Base-by-base conservation (phyloP, 1,284 basidiomycete species). In the Porogramme epimiltina region DNA sequence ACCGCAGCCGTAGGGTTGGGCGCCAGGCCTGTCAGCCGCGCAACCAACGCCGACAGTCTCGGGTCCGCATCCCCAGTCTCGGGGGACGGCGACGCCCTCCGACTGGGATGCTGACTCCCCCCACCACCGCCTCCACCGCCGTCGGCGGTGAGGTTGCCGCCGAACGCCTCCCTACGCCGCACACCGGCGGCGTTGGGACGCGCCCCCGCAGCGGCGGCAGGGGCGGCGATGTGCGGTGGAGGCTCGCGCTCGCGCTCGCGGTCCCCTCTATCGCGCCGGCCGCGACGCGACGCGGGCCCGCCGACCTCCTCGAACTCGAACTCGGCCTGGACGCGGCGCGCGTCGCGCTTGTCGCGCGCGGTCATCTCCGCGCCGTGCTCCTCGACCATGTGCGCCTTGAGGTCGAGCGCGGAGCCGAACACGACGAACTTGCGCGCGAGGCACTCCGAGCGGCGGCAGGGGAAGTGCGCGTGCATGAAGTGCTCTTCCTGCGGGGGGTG, bases 341-440 rank as follows among this genome's bases (percentile, higher is more conserved):
- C 90, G 42, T 93, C 90, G 51, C 84, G 86, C 53, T 82, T 85
- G 63, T 95, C 92, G 19, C 85, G 79, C 1, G 87, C 72, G 15
- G 81, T 85, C 86, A 97, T 92, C 36, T 87, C 82, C 3, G 83
- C 84, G 10, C 87, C 89, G 63, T 98, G 96, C 63, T 85, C 84
- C 52, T 90, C 86, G 18, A 98, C 85, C 76, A 91, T 89, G 68
- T 99, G 96, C 0, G 89, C 95, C 70, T 96, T 88, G 43, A 98
- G 84, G 66, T 98, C 97, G 28, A 99, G 75, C 33, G 85, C 79
- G 19, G 87, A 88, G 44, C 84, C 85, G 69, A 98, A 99, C 15
- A 99, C 96, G 45, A 98, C 90, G 63, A 98, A 99, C 72, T 97
- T 98, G 63, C 87, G 86, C 16, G 86, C 87, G 34, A 90, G 80